These are phyloP conservation scores for Russula dissimulans DNA, from an alignment of 768 basidiomycete species.

Conservation along the genomic window DNA sequence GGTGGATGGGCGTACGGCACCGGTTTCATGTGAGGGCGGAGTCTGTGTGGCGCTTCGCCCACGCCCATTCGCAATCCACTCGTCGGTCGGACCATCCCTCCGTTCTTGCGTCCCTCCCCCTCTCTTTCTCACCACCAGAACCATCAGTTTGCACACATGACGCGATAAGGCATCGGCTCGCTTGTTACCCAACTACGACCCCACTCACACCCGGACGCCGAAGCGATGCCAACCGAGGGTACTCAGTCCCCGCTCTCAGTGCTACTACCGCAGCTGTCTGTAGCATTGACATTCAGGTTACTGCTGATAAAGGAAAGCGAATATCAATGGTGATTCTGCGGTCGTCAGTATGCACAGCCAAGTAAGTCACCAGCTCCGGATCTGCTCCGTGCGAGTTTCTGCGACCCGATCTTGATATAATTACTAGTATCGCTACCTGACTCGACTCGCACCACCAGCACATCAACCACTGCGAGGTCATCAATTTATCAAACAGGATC, in stretches of 20 bases:
- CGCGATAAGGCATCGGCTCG: not conserved
- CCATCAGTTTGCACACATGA: not conserved
- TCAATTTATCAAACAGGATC: not conserved
- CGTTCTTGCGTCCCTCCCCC: too few relatives aligned
- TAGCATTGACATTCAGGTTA: too few relatives aligned
- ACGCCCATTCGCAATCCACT: too few relatives aligned
- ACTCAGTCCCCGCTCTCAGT: not conserved
- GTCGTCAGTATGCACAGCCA: too few relatives aligned
- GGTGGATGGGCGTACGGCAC: slow-evolving; percentile 1
- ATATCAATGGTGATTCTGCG: too few relatives aligned
- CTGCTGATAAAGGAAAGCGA: too few relatives aligned
- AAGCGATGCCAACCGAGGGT: not conserved
- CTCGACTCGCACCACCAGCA: not conserved
- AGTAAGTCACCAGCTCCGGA: too few relatives aligned
- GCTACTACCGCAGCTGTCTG: too few relatives aligned
- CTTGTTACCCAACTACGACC: not conserved
- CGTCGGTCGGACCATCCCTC: not conserved
- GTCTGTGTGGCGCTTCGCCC: slow-evolving; percentile 8
- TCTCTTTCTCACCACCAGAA: too few relatives aligned
- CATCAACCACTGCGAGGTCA: too few relatives aligned
- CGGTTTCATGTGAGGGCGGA: not conserved
- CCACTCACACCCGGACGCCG: not conserved
- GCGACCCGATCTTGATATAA: too few relatives aligned
- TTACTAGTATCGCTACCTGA: not conserved
- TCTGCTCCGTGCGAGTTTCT: too few relatives aligned